Base-by-base conservation (phyloP, 2,329 filamentous ascomycete genomes). In the Apiospora hydei region DNA sequence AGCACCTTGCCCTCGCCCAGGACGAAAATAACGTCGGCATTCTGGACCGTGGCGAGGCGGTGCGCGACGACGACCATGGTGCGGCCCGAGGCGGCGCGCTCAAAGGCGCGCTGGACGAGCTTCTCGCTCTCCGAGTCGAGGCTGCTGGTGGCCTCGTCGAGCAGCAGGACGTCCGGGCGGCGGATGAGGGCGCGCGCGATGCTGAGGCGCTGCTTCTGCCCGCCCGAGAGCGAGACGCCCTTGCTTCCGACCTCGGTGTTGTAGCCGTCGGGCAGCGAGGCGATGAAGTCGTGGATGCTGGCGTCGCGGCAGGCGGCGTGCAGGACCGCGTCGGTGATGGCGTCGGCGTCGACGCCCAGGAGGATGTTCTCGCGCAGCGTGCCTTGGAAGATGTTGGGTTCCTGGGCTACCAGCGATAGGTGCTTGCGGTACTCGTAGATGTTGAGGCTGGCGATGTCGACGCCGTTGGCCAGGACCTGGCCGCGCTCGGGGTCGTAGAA, bases 161-260 rank as follows among this genome's bases (percentile, higher is more conserved):
- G 85, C 6, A 94, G 85, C 67, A 94, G 81, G 4, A 94, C 83
- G 67, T 88, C 84, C 0, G 92, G 92, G n/a, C 88, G 83, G 3
- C 92, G 86, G 3, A 92, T 87, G 0, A 94, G 84, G 1, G 92
- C 92, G 4, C 92, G 86, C 0, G 92, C 92, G 71, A 94, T 93
- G 14, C 90, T 88, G 10, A 94, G 81, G 24, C 92, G 88, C 81
- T 94, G 92, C 74, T 91, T 91, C 82, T 94, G 92, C 0, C 92
- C 92, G n/a, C 92, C 92, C 0, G 90, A 92, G 5, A 93, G 83
- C 0, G 88, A 88, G 0, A 91, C 88, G 21, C 92, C 93, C 67
- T 88, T 88, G 71, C 90, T 90, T 46, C 92, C 92, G 43, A 98
- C 96, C 76, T 97, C 91, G 0, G 96, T 98, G 75, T 98, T 90